Conservation (phyloP, 495 filamentous ascomycete genomes). For the Copromyces sp. region DNA sequence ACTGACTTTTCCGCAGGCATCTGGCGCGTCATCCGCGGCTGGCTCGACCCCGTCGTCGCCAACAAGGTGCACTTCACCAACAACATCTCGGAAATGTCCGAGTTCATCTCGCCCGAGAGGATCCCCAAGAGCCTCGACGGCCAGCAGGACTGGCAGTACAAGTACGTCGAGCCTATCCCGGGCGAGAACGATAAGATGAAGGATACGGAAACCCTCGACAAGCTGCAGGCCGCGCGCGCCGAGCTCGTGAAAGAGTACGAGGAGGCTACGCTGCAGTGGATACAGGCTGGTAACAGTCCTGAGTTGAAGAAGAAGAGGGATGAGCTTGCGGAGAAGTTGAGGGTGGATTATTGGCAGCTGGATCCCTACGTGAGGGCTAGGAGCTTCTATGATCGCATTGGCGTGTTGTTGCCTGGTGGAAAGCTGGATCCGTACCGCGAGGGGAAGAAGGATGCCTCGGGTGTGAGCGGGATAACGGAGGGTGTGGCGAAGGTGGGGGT, state of each 20-base stretch:
- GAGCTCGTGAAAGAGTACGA: conserved; percentile 60
- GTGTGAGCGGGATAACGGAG: conserved; percentile 20
- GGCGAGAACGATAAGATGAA: conserved; percentile 66
- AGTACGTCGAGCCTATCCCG: conserved; percentile 62
- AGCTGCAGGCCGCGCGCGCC: conserved; percentile 48
- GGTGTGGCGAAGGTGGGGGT: conserved; percentile 13
- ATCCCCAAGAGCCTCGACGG: conserved; percentile 78
- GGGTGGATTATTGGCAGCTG: conserved; percentile 72
- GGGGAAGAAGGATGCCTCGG: conserved; percentile 13
- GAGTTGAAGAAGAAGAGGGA: conserved; percentile 37
- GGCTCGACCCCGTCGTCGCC: conserved; percentile 95
- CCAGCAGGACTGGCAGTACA: conserved; percentile 68
- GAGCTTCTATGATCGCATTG: conserved; percentile 63
- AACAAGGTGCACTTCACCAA: conserved; percentile 93
- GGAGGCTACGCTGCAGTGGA: conserved; percentile 60
- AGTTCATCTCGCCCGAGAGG: conserved; percentile 59
- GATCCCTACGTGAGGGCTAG: conserved; percentile 68
- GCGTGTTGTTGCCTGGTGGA: conserved; percentile 56
- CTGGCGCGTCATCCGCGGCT: conserved; percentile 86
- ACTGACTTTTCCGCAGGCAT: conserved; percentile 39
- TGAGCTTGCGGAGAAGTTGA: conserved; percentile 48
- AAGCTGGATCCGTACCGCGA: conserved; percentile 57
- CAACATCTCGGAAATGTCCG: conserved; percentile 63
- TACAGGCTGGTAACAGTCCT: conserved; percentile 31
- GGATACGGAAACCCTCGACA: conserved; percentile 52